A percentile compares a stretch with the other conserved stretches of the same genome.
phyloP scores from a whole-genome alignment of 768 basidiomycete genomes.

The Thelephora aurantiotincta region DNA sequence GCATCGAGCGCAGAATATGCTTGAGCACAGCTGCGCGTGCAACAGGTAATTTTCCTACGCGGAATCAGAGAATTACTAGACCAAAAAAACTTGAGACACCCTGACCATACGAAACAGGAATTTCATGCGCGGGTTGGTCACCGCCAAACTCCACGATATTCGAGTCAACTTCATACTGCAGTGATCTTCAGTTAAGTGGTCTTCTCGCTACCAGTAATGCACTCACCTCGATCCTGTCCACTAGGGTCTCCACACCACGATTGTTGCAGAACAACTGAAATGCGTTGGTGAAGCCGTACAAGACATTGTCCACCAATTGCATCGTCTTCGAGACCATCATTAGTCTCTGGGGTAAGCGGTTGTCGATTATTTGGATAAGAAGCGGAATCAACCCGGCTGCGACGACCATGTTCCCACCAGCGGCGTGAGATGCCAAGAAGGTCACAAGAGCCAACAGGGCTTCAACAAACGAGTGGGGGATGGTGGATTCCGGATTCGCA shows the following conservation, averaged over 20 bases:
- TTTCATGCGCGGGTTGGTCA: constrained; percentile 27
- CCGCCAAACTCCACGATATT: constrained; percentile 36
- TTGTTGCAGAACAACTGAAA: constrained; percentile 78
- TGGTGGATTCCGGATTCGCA: constrained; percentile 43
- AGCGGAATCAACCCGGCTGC: constrained; percentile 85
- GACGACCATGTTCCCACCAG: constrained; percentile 87
- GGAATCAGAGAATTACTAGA: constrained; percentile 1
- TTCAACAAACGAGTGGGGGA: constrained; percentile 70
- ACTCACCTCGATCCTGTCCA: constrained; percentile 75
- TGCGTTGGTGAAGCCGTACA: constrained; percentile 81
- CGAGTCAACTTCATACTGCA: constrained; percentile 19
- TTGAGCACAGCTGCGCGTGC: constrained; percentile 74
- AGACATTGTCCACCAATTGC: constrained; percentile 83
- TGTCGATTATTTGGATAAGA: constrained; percentile 81
- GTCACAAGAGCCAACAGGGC: constrained; percentile 78
- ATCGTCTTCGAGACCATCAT: constrained; percentile 78
- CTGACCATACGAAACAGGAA: constrained; percentile 40
- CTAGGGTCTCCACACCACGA: constrained; percentile 73
- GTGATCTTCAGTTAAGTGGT: constrained; percentile 3
- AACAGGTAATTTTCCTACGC: constrained; percentile 56
- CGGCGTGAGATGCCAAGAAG: constrained; percentile 71
- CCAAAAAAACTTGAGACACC: constrained; percentile 1
- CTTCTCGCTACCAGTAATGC: neutral
- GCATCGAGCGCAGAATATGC: constrained; percentile 81
- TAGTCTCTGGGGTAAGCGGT: constrained; percentile 51